Evolutionary conservation across 1,284 basidiomycete species (phyloP), one percentile per base, ranked within the genome.

Genomic region (Papiliotrema flavescens): DNA sequence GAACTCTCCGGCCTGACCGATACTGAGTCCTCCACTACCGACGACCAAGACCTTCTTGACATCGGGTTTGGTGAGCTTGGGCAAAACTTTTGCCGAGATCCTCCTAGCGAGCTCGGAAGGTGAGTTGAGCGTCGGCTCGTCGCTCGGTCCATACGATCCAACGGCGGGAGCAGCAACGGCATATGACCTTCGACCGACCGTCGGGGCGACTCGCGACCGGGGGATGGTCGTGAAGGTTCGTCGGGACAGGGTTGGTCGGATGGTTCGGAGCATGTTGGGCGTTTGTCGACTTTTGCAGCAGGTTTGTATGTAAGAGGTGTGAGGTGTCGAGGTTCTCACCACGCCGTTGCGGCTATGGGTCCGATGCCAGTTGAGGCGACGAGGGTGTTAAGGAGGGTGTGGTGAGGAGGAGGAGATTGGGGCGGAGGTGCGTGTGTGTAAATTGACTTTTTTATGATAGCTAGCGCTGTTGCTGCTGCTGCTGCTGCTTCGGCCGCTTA

Each of bases 1-100:
- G 77, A 99, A 99, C 78, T 99, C 96, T 76, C 96, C 96, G 4
- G 96, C 96, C 78, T 98, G 96, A 43, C 96, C 96, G 62, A 99
- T 98, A 71, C 86, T 89, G 47, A 99, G 85, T 59, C 96, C 96
- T 69, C 96, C 96, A 62, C 88, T 90, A 61, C 96, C 96, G 49
- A 98, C 92, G 56, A 98, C 90, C 58, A 98, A 83, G 48, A 98
- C 96, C 74, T 95, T 96, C 75, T 89, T 87, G 46, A 98, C 95
- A 66, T 97, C 75, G 47, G 86, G 85, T 58, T 88, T 86, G 6
- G 91, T 91, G 37, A 85, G 79, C 47, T 84, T 85, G 63, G 80
- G 86, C 19, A 97, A 81, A 45, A 96, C 93, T 67, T 87, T 89
- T 20, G 92, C 90, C 11, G 90, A 95, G 57, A 97, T 86, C 72